Evolutionary conservation across 2,329 filamentous ascomycete genomes (phyloP).

Genomic region (Beauveria pseudobassiana): DNA sequence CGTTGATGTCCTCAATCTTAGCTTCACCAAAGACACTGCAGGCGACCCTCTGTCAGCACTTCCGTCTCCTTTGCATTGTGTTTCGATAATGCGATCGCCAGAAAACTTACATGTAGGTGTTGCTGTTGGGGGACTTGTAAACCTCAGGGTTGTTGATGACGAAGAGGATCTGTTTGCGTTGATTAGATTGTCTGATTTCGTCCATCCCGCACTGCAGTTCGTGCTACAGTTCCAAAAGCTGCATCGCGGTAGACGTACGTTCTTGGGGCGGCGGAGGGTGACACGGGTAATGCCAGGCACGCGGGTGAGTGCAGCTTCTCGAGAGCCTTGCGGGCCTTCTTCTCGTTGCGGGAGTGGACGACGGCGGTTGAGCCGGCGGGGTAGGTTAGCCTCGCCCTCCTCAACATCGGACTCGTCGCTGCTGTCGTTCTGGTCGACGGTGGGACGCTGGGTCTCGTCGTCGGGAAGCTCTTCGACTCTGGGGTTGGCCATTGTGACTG

Average conservation of each 20-base stretch:
- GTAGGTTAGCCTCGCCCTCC: conserved; percentile 66
- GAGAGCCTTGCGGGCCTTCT: conserved; percentile 99
- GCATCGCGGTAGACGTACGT: conserved; percentile 57
- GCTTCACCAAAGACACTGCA: conserved; percentile 96
- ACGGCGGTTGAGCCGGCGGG: conserved; percentile 83
- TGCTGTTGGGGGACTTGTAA: conserved; percentile 98
- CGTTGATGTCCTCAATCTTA: conserved; percentile 99
- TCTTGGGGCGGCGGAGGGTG: conserved; percentile 96
- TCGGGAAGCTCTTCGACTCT: conserved; percentile 96
- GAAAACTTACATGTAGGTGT: conserved; percentile 91
- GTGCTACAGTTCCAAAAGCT: neutral
- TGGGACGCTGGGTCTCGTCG: conserved; percentile 77
- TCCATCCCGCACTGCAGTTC: neutral
- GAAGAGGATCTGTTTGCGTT: conserved; percentile 73
- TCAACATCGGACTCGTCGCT: conserved; percentile 73
- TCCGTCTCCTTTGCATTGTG: neutral
- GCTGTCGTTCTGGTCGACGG: conserved; percentile 65
- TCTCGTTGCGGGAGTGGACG: conserved; percentile 98
- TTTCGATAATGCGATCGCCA: neutral
- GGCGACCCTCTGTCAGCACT: neutral
- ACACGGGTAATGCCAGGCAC: conserved; percentile 97
- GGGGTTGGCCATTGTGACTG: conserved; percentile 83
- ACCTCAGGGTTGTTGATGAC: conserved; percentile 99
- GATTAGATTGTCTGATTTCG: neutral
- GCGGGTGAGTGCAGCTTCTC: conserved; percentile 96